Evolutionary conservation across 768 basidiomycete species (phyloP), one percentile per base, ranked within the genome.

Genomic region (Suillus decipiens): DNA sequence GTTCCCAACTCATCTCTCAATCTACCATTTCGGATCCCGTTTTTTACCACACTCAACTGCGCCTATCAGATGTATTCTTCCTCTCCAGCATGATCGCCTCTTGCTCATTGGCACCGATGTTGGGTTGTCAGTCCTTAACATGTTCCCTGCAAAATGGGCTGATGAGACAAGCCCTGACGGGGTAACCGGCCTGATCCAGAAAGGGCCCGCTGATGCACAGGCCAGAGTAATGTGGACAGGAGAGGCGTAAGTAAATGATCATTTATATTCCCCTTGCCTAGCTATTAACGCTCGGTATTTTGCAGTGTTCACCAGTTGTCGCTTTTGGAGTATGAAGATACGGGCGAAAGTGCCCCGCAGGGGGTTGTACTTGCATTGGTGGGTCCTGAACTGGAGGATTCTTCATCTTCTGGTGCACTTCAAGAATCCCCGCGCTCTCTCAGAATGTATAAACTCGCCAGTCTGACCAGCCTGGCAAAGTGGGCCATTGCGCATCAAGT

Each of bases 361-460:
- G 92, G 93, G 15, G 91, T 95, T 22, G 86, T 92, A 33, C 80
- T 95, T 3, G 86, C 85, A 4, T 82, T 95, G 33, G 88, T 94
- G 7, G 88, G 90, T 22, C 84, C 88, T 1, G 84, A 86, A 22
- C 70, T 78, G 3, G 84, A 85, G 24, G 79, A 82, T 5, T 74
- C 78, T 1, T 68, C 70, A 34, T 71, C 71, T 37, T 68, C 70
- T 54, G 69, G 57, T 45, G 85, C 82, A 63, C 86, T 90, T 42
- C 74, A 81, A 58, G 89, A 91, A 66, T 72, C 80, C 8, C 68
- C 80, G 43, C 81, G 86, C 54, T 78, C 80, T 8, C 75, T 93
- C 45, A 85, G 93, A 45, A 93, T 95, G 92, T 95, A 95, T 73
- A 94, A 88, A 69, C 79, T 95, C 22, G 80, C 86, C 22, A 92